Evolutionary conservation across 352 stramenopile species (phyloP).

Genomic region (Phytophthora boehmeriae): DNA sequence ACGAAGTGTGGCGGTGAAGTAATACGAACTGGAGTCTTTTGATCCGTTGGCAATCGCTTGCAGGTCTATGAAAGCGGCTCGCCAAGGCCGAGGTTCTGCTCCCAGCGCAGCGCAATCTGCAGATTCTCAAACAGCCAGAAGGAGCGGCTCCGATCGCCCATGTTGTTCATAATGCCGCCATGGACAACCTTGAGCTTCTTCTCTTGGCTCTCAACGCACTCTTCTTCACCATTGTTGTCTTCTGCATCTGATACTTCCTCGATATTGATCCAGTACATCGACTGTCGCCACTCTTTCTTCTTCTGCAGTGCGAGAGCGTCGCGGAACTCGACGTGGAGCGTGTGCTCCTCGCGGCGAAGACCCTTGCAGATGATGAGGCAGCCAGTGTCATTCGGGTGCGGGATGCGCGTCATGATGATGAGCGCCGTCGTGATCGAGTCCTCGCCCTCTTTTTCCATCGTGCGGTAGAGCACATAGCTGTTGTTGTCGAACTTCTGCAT

Average conservation of each 20-base stretch:
- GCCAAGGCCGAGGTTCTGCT: slow-evolving; percentile 52
- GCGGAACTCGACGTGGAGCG: slow-evolving; percentile 50
- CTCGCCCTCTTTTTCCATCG: slow-evolving; percentile 64
- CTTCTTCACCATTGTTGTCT: slow-evolving; percentile 23
- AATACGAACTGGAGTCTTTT: no score
- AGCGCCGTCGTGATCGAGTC: slow-evolving; percentile 63
- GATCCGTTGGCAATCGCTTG: not conserved
- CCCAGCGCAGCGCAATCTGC: slow-evolving; percentile 56
- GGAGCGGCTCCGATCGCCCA: slow-evolving; percentile 57
- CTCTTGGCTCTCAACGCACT: slow-evolving; percentile 11
- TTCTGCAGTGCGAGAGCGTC: slow-evolving; percentile 52
- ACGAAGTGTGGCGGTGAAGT: no score
- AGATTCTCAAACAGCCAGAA: slow-evolving; percentile 67
- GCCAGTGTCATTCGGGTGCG: slow-evolving; percentile 35
- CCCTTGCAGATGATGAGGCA: slow-evolving; percentile 63
- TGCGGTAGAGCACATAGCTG: slow-evolving; percentile 59
- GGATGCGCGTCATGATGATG: slow-evolving; percentile 62
- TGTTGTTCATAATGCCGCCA: slow-evolving; percentile 66
- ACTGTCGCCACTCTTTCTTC: slow-evolving; percentile 61
- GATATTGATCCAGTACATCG: slow-evolving; percentile 65
- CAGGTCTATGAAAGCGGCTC: slow-evolving; percentile 34
- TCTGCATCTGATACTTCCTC: slow-evolving; percentile 32
- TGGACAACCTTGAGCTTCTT: slow-evolving; percentile 47
- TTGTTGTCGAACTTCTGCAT: slow-evolving; percentile 63
- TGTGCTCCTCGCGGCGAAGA: slow-evolving; percentile 54